Evolutionary conservation across 768 basidiomycete genomes (phyloP).

Genomic region (Rhizopogon vinicolor): DNA sequence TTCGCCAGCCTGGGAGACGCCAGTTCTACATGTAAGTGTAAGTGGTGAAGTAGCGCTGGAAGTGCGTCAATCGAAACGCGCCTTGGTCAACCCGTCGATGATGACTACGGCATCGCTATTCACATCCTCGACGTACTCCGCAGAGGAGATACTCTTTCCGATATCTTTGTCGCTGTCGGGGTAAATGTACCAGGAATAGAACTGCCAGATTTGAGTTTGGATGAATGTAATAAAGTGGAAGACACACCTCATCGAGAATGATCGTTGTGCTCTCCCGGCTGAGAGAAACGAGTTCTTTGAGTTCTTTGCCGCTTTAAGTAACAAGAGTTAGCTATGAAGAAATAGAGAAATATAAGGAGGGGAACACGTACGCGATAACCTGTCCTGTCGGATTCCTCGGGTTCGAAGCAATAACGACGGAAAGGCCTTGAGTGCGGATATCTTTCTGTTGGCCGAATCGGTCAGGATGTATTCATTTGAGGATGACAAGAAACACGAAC

Average conservation of each 20-base stretch:
- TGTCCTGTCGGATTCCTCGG: slow-evolving; percentile 99
- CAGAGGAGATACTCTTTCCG: slow-evolving; percentile 78
- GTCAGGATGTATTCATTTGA: not conserved
- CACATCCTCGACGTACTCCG: slow-evolving; percentile 83
- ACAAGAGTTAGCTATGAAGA: slow-evolving; percentile 5
- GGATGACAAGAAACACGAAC: slow-evolving; percentile 25
- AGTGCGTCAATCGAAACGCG: slow-evolving; percentile 15
- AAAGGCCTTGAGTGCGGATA: slow-evolving; percentile 76
- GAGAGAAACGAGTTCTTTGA: slow-evolving; percentile 73
- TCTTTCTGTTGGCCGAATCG: slow-evolving; percentile 48
- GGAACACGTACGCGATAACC: slow-evolving; percentile 50
- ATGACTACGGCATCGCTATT: slow-evolving; percentile 80
- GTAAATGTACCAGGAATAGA: slow-evolving; percentile 96
- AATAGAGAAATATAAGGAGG: not conserved
- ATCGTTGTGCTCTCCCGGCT: slow-evolving; percentile 77
- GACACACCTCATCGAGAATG: slow-evolving; percentile 72
- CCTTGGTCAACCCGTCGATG: slow-evolving; percentile 92
- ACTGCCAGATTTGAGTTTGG: slow-evolving; percentile 37
- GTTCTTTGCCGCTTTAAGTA: slow-evolving; percentile 61
- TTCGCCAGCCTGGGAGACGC: slow-evolving; percentile 92
- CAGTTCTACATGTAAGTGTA: slow-evolving; percentile 62
- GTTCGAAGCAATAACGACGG: slow-evolving; percentile 86
- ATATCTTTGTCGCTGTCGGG: slow-evolving; percentile 70
- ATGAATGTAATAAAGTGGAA: not conserved
- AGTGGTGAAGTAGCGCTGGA: not conserved